A percentile compares a stretch with the other conserved stretches of the same genome.
phyloP scores from a whole-genome alignment of 2,329 filamentous ascomycete genomes.

The Aspergillus puulaauensis region DNA sequence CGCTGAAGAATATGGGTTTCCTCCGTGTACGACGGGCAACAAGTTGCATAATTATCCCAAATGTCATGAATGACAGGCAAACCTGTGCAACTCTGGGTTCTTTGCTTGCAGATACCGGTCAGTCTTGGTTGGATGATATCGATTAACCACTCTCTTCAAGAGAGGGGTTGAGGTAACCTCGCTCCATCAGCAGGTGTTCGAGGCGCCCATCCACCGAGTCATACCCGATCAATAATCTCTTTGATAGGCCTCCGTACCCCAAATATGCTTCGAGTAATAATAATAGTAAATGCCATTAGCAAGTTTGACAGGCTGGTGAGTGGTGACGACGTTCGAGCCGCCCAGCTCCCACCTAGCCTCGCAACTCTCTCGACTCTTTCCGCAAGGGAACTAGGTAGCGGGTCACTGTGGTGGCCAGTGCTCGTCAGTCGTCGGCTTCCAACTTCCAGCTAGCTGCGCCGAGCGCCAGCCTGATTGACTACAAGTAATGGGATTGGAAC shows the following conservation, averaged over 20 bases:
- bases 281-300: too few relatives aligned
- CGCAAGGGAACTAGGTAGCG: slow-evolving; percentile 11
- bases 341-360: neutral
- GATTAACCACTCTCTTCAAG: neutral
- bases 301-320: neutral
- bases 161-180: slow-evolving; percentile 9
- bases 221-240: neutral
- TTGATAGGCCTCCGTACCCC: neutral
- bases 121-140: slow-evolving; percentile 1
- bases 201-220: neutral
- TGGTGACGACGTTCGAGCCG: neutral
- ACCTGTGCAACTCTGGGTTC: neutral
- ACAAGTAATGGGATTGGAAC: slow-evolving; percentile 17
- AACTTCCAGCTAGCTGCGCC: neutral
- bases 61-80: slow-evolving; percentile 1
- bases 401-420: slow-evolving; percentile 17
- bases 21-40: neutral
- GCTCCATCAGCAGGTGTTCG: neutral
- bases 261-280: neutral
- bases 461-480: slow-evolving; percentile 10
- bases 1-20: slow-evolving; percentile 1
- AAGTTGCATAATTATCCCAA: neutral
- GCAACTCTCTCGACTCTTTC: neutral
- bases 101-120: neutral
- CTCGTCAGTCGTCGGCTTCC: slow-evolving; percentile 2